Percentiles rank a stretch among this genome's conserved stretches.
Evolutionary conservation across 1,284 basidiomycete species (phyloP).

Genomic region (Puccinia hordei): DNA sequence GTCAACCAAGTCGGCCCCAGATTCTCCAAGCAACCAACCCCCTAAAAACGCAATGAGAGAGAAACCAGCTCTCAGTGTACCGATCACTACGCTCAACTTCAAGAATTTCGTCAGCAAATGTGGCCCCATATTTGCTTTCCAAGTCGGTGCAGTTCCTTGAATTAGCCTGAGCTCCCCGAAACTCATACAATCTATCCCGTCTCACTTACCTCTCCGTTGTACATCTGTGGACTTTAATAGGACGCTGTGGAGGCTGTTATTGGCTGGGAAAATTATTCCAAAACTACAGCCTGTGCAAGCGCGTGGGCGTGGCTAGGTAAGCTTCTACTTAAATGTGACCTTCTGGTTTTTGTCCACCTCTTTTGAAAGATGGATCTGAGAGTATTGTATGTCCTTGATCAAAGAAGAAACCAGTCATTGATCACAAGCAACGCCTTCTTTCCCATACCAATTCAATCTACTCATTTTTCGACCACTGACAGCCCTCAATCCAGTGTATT

Average conservation of each 20-base stretch:
- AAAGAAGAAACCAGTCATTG: background rate
- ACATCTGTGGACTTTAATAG: conserved; percentile 5
- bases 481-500: conserved; percentile 40
- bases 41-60: conserved; percentile 33
- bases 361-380: background rate
- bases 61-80: conserved; percentile 42
- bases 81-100: conserved; percentile 39
- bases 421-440: background rate
- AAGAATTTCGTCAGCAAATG: conserved; percentile 46
- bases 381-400: background rate
- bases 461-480: background rate
- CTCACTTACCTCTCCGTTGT: background rate
- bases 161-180: background rate
- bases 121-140: conserved; percentile 39
- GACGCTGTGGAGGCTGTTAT: conserved; percentile 29
- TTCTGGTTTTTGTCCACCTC: background rate
- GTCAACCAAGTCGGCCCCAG: conserved; percentile 11
- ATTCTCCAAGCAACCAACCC: background rate
- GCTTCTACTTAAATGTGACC: background rate
- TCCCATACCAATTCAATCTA: background rate
- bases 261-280: conserved; percentile 16
- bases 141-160: conserved; percentile 3
- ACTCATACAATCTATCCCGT: background rate
- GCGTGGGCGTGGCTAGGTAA: conserved; percentile 46
- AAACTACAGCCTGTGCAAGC: conserved; percentile 33